Evolutionary conservation across 495 filamentous ascomycete genomes (phyloP), one percentile per base, ranked within the genome.

Genomic region (Podospora conica): DNA sequence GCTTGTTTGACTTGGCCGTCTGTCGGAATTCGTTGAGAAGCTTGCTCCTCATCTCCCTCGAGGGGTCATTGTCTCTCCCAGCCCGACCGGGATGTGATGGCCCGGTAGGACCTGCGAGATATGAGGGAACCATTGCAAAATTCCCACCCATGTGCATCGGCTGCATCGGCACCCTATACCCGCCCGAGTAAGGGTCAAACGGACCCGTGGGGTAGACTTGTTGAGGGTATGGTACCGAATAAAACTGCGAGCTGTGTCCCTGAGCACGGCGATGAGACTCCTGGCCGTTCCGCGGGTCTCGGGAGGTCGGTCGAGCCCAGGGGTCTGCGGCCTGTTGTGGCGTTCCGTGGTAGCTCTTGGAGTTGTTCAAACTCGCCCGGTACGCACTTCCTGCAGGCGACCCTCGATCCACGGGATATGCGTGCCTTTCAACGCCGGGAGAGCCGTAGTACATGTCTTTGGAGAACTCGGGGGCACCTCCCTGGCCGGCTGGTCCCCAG

Each of bases 1-100:
- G 87, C 73, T 88, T 94, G 75, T 83, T 92, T 0, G 87, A 87
- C 71, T 92, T 96, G 60, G 81, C 83, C 69, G 88, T 90, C 6
- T 84, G 80, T 11, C 89, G 85, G 76, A 96, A 97, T 22, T 96
- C 91, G 59, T 92, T 87, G 3, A 97, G 80, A 3, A 93, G 79
- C 23, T 81, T 73, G 73, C 93, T 96, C 60, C 91, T 83, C 3
- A 90, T 76, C 64, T 84, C 85, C 24, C 87, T 86, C 0, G 83
- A 80, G 3, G 84, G 77, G 66, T 93, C 89, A 31, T 88, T 83
- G 31, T 92, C 90, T 66, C 86, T 85, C 18, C 40, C 40, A 40
- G 33, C 33, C 40, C 40, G 18, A 8, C 40, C 40, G 40, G 40
- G 40, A 48, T 48, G 40, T 48, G 40, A 48, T 48, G 40, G 40